Evolutionary conservation across 176 grass and related monocot species (phyloP).

Genomic region (Bonia amplexicaulis): DNA sequence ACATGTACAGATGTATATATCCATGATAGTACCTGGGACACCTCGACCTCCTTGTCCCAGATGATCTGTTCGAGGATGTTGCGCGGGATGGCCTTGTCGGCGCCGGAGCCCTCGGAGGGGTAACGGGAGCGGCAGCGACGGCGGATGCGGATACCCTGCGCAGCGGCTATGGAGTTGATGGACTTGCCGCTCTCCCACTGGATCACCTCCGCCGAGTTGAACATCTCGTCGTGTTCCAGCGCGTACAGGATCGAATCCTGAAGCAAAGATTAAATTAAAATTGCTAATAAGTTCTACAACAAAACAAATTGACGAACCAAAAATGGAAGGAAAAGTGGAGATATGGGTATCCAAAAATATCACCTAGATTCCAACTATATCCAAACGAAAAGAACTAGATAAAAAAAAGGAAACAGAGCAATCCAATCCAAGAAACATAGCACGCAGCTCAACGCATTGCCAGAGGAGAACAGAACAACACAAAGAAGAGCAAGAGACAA

Average conservation of each 20-base stretch:
- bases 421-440: background rate
- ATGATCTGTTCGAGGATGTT: constrained; percentile 86
- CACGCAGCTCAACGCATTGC: background rate
- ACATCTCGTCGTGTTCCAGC: constrained; percentile 28
- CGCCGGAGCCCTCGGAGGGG: constrained; percentile 35
- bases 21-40: constrained; percentile 38
- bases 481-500: background rate
- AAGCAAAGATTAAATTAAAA: background rate
- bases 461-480: background rate
- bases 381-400: background rate
- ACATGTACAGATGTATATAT: background rate
- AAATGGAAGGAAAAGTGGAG: background rate
- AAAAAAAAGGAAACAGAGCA: background rate
- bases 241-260: constrained; percentile 15
- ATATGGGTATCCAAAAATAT: background rate
- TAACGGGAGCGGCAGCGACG: constrained; percentile 29
- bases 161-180: constrained; percentile 55
- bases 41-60: constrained; percentile 97
- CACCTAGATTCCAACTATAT: too few species aligned
- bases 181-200: constrained; percentile 84
- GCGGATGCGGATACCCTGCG: constrained; percentile 78
- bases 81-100: constrained; percentile 33
- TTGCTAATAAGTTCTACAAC: background rate
- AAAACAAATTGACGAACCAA: too few species aligned
- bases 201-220: constrained; percentile 47